Percentiles rank a stretch among this genome's conserved stretches.
phyloP scores from a whole-genome alignment of 129 eudicot genomes.

The Silybum marianum region DNA sequence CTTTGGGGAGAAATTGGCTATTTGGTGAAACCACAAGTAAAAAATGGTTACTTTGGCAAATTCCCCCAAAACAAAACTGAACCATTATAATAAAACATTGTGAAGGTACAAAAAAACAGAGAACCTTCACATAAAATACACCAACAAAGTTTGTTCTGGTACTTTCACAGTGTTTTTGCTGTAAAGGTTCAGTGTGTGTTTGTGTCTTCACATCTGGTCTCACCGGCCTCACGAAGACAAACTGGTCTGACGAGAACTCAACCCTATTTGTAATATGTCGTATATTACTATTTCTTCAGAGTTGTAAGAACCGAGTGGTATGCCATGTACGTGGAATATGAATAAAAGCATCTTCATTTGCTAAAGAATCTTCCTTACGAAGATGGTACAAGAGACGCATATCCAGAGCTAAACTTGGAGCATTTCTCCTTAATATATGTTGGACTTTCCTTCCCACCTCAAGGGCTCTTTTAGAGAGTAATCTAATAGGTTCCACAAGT shows the following conservation, averaged over 20 bases:
- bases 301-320: slow-evolving; percentile 14
- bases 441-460: background rate
- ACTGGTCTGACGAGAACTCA: background rate
- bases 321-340: slow-evolving; percentile 22
- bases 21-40: too few relatives aligned
- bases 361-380: background rate
- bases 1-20: too few relatives aligned
- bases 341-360: slow-evolving; percentile 25
- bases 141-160: background rate
- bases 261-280: background rate
- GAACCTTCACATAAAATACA: background rate
- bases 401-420: too few relatives aligned
- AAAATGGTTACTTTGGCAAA: too few relatives aligned
- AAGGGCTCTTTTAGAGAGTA: background rate
- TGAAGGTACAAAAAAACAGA: background rate
- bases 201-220: background rate
- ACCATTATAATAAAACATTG: background rate
- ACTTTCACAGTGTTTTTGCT: background rate
- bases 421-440: too few relatives aligned
- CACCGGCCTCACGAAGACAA: too few relatives aligned
- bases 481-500: too few relatives aligned
- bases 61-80: background rate
- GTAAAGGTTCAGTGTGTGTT: background rate
- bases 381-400: too few relatives aligned
- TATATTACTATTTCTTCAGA: background rate